Percentiles rank a stretch among this genome's conserved stretches.
Evolutionary conservation across 768 basidiomycete genomes (phyloP).

Genomic region (Cyathus striatus): DNA sequence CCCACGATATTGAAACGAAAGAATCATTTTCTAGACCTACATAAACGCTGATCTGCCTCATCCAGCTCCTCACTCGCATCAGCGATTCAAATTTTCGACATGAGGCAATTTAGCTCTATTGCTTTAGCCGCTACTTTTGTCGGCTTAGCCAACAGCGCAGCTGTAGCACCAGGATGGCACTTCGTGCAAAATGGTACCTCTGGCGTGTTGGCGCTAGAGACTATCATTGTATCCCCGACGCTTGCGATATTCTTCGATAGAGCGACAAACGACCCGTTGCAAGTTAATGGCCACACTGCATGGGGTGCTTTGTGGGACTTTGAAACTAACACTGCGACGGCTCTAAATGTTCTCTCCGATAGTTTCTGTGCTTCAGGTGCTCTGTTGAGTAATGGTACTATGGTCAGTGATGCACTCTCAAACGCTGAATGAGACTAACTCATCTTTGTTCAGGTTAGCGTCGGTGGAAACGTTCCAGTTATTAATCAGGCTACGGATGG

Average conservation of each 20-base stretch:
- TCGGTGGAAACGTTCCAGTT: slow-evolving; percentile 22
- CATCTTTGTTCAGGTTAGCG: slow-evolving; percentile 15
- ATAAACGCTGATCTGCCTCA: too few relatives aligned
- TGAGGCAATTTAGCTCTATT: too few relatives aligned
- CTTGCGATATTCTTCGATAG: slow-evolving; percentile 22
- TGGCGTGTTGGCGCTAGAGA: slow-evolving; percentile 20
- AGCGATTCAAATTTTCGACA: too few relatives aligned
- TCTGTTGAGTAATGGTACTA: slow-evolving; percentile 35
- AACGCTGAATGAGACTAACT: slow-evolving; percentile 3
- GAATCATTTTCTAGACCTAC: too few relatives aligned
- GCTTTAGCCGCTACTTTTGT: too few relatives aligned
- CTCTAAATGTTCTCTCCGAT: slow-evolving; percentile 29
- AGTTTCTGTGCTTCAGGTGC: slow-evolving; percentile 40
- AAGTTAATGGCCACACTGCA: slow-evolving; percentile 34
- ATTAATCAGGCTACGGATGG: slow-evolving; percentile 23
- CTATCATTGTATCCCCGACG: slow-evolving; percentile 22
- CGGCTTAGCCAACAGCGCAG: too few relatives aligned
- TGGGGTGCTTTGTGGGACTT: slow-evolving; percentile 42
- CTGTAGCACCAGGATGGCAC: slow-evolving; percentile 18
- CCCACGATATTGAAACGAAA: too few relatives aligned
- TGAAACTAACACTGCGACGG: slow-evolving; percentile 28
- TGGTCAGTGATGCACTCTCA: slow-evolving; percentile 16
- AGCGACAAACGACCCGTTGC: slow-evolving; percentile 32
- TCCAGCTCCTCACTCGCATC: too few relatives aligned
- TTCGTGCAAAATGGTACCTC: slow-evolving; percentile 23